Conservation (phyloP, 345 rosid species). For the Populus davidiana region DNA sequence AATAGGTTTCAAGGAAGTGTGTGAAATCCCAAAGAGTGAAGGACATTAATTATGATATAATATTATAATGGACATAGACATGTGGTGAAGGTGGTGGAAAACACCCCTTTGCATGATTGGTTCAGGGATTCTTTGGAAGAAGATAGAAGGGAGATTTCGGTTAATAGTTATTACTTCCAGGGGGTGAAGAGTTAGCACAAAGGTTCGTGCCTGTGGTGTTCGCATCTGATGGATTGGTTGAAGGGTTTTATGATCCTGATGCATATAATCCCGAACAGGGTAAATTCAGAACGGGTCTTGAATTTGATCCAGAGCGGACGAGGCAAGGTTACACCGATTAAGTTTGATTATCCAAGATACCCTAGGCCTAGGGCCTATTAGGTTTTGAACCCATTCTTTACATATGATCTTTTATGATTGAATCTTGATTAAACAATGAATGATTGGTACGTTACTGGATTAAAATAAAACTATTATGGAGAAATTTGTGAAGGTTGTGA, state of each 20-base stretch:
- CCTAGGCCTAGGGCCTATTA: conserved; percentile 58
- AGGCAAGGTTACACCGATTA: conserved; percentile 43
- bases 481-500: conserved; percentile 92
- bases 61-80: conserved; percentile 77
- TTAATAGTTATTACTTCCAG: conserved; percentile 86
- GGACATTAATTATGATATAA: conserved; percentile 58
- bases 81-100: conserved; percentile 44
- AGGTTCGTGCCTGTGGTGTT: conserved; percentile 76
- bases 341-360: conserved; percentile 79
- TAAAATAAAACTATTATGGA: conserved; percentile 16
- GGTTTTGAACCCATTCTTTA: conserved; percentile 33
- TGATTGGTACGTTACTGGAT: not conserved
- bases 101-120: conserved; percentile 63
- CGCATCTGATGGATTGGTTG: conserved; percentile 67
- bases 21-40: conserved; percentile 28
- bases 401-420: not conserved
- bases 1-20: conserved; percentile 41
- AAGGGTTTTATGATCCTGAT: conserved; percentile 22
- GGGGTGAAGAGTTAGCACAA: conserved; percentile 69
- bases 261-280: conserved; percentile 70
- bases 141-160: conserved; percentile 56
- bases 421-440: not conserved
- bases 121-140: conserved; percentile 57
- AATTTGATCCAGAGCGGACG: conserved; percentile 87
- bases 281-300: conserved; percentile 78